A percentile compares a stretch with the other conserved stretches of the same genome.
Conservation (phyloP, 2,329 filamentous ascomycete genomes). For the Aspergillus fumigatiaffinis region DNA sequence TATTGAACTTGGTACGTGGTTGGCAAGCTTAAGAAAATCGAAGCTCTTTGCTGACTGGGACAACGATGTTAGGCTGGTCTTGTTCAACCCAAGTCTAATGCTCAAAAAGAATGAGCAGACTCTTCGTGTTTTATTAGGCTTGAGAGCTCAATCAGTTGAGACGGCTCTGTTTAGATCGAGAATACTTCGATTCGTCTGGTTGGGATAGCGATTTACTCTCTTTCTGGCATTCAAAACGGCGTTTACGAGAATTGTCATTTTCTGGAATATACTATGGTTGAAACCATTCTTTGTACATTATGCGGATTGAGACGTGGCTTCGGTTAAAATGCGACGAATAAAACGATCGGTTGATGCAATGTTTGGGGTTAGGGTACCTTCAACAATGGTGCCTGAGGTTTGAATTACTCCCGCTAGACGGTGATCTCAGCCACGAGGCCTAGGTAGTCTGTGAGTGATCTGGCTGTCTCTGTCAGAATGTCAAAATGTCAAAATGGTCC, state of each 20-base stretch:
- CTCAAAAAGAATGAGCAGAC: slow-evolving; percentile 4
- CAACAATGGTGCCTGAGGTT: neutral
- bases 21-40: neutral
- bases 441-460: too few species aligned
- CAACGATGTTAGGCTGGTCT: slow-evolving; percentile 28
- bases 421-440: neutral
- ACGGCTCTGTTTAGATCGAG: neutral
- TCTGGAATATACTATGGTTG: slow-evolving; percentile 13
- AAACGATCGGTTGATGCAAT: neutral
- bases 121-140: neutral
- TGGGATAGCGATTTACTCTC: slow-evolving; percentile 1
- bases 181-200: neutral
- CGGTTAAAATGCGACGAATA: neutral
- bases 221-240: slow-evolving; percentile 20
- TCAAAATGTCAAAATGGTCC: neutral
- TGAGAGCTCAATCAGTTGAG: neutral
- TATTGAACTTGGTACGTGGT: slow-evolving; percentile 70
- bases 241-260: slow-evolving; percentile 16
- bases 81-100: slow-evolving; percentile 26
- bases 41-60: neutral
- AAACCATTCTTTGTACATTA: slow-evolving; percentile 15
- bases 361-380: neutral
- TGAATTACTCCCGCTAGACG: neutral
- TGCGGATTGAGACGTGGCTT: slow-evolving; percentile 11
- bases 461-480: neutral